Evolutionary conservation across 2,329 filamentous ascomycete genomes (phyloP), one percentile per base, ranked within the genome.

Genomic region (Xylariomycetidae sp.): DNA sequence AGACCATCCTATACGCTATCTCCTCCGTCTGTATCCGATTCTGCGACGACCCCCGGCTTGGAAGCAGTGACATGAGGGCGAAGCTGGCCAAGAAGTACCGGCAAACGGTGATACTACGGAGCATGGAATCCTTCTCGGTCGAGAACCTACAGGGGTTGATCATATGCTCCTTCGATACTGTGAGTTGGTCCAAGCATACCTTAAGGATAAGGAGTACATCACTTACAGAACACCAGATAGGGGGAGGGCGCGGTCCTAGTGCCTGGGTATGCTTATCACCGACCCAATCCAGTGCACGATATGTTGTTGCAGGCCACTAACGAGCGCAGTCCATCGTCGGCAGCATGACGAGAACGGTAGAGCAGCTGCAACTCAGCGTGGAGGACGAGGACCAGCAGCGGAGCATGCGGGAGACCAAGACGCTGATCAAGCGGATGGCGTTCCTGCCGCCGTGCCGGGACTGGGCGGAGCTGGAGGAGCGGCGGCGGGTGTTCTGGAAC

Each of bases 401-500:
- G 29, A 59, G 18, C 44, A 51, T 29, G 4, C 53, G 56, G 32
- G 58, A 12, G 37, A 49, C 4, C 35, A 61, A 26, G 40, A 61
- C 6, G 4, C 33, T 58, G 26, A 53, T 43, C 0, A 50, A 56
- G 5, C 47, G 56, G 19, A 47, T 50, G 26, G 29, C 47, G 10
- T 45, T 47, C 31, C 34, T 64, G 1, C 44, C 50, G 13, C 35
- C 47, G 17, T 25, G 61, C 1, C 40, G 48, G 15, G 46, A 49
- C 38, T 62, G 59, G 60, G 52, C 46, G 1, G 59, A 60, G 25
- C 46, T 37, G 10, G 57, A 59, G 39, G 52, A 54, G 16, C 39
- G 57, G 20, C 40, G 57, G n/a, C 44, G 59, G 3, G 50, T 62
- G 1, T 64, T 63, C 29, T 63, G 59, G 60, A 56, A 49, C 16